Percentiles rank a stretch among this genome's conserved stretches.
Conservation (phyloP, 176 grass and related monocot species). For the Themeda triandra region DNA sequence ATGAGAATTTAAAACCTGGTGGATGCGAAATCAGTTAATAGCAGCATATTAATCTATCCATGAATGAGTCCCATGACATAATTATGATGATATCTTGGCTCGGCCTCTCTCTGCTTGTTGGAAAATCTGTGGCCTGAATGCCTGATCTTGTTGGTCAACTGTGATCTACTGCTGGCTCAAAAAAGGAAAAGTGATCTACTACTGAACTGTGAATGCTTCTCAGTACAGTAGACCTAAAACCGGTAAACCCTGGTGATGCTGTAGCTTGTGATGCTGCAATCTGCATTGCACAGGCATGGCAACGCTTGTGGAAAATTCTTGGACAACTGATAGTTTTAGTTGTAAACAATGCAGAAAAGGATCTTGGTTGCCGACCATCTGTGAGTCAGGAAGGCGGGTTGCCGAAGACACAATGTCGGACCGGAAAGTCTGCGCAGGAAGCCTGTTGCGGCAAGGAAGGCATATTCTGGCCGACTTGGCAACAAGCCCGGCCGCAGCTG, state of each 20-base stretch:
- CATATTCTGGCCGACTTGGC: background rate
- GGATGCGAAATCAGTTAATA: constrained; percentile 9
- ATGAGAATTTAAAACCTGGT: constrained; percentile 4
- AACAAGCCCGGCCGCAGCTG: background rate
- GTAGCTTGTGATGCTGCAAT: background rate
- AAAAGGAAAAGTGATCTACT: background rate
- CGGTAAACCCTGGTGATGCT: background rate
- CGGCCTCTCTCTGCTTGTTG: too few species aligned
- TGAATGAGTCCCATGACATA: background rate
- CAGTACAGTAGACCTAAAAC: background rate
- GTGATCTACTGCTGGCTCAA: background rate
- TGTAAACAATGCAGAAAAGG: background rate
- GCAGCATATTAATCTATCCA: background rate
- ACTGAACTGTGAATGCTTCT: background rate
- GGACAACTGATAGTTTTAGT: background rate
- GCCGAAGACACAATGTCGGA: too few species aligned
- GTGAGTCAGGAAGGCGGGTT: too few species aligned
- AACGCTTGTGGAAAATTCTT: background rate
- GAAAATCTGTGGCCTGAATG: background rate
- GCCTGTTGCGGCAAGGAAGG: constrained; percentile 9
- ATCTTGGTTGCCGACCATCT: background rate
- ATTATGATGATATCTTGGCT: background rate
- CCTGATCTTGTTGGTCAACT: background rate
- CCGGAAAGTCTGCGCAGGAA: background rate
- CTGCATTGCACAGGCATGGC: background rate